Base-by-base conservation (phyloP, 768 basidiomycete genomes). In the Gloeostereum incarnatum region DNA sequence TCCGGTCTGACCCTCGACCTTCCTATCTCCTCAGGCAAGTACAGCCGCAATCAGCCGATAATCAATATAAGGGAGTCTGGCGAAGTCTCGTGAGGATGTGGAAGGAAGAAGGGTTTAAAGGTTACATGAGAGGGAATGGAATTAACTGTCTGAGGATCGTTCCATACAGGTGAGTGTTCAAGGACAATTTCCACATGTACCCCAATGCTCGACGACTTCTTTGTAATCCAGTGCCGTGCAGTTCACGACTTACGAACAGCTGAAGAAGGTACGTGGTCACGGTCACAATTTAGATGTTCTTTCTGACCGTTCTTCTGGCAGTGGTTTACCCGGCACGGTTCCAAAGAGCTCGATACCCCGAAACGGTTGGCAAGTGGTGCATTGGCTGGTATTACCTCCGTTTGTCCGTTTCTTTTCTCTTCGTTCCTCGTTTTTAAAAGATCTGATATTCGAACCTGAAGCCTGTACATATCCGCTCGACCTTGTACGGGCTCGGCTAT, bases 131-230 rank as follows among this genome's bases (percentile, higher is more conserved):
- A 47, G 94, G 94, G 3, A 97, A 97, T 35, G 77, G 81, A 27
- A 83, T 93, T 55, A 93, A 92, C 61, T 90, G 88, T 59, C 49
- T 92, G 49, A 72, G 94, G 41, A 98, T 98, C 49, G 79, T 96
- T 47, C 94, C 94, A 9, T 98, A 97, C 52, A 71, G 69, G 71
- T 69, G 47, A 45, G 65, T 51, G 32, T 17, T 14, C 6, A 46
- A 68, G 31, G 39, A 14, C 33, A 43, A 16, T 42, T 49, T 38
- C 19, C 11, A 39, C 42, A 16, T 16, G 39, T 40, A 27, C 13
- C 14, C 4, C 31, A 3, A 16, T 19, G 32, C 10, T 31, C 17
- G 11, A 23, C 21, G 39, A n/a, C 32, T 32, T 16, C 25, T 39
- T 34, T 13, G 31, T n/a, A 38, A 31, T 21, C n/a, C 32, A 84